Evolutionary conservation across 2,329 filamentous ascomycete species (phyloP).

Genomic region (Leptographium wingfieldii): DNA sequence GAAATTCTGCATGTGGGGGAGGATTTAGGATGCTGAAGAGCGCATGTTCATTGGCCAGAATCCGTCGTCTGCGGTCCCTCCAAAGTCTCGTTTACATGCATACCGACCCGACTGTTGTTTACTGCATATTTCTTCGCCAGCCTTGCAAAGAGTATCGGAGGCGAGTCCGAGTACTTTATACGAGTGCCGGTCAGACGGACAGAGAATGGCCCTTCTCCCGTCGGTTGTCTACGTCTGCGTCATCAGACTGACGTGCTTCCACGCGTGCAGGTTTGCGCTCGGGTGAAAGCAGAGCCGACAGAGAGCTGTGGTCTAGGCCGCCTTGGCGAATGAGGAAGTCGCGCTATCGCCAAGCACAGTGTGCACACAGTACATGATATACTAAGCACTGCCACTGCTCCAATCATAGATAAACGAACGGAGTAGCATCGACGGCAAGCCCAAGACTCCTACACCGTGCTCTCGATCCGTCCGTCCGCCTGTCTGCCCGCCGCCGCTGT

Average conservation of each 20-base stretch:
- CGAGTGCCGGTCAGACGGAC: too few species aligned
- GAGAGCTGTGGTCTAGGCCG: too few species aligned
- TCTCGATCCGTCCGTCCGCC: neutral
- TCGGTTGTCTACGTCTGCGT: too few species aligned
- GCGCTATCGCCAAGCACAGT: neutral
- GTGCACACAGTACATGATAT: neutral
- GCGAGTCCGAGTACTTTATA: too few species aligned
- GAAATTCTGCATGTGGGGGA: neutral
- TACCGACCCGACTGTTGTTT: neutral
- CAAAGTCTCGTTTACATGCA: neutral
- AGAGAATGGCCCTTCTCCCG: too few species aligned
- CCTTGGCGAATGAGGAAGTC: neutral
- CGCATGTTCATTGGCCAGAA: neutral
- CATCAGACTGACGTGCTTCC: too few species aligned
- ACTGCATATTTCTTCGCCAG: neutral
- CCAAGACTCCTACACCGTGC: neutral
- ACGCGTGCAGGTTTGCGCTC: too few species aligned
- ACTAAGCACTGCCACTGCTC: neutral
- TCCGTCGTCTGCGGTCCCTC: neutral
- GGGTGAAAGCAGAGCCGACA: too few species aligned
- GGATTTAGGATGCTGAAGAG: neutral
- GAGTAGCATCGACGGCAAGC: neutral
- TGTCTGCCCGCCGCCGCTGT: neutral
- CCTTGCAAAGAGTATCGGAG: neutral
- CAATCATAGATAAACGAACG: neutral